phyloP scores from a whole-genome alignment of 371 early-diverging fungal species.

The Mortierella sp. region DNA sequence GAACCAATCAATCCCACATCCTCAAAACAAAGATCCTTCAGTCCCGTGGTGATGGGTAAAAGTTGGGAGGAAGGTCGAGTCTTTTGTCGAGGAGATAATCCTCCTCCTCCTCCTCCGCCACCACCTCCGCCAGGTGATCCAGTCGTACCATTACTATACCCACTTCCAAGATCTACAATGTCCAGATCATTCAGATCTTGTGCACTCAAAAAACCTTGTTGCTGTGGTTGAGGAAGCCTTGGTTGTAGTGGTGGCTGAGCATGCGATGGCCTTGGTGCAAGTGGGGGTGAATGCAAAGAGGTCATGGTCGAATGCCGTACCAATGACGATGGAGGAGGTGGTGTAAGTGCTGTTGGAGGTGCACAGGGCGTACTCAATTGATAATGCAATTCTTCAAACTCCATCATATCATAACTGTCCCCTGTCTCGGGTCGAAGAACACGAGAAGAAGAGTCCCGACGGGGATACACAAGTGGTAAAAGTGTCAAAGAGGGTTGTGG shows the following conservation, averaged over 20 bases:
- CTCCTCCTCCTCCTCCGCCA: not conserved
- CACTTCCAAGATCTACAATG: not conserved
- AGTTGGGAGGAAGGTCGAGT: slow-evolving; percentile 19
- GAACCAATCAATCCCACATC: too few relatives aligned
- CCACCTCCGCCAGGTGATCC: not conserved
- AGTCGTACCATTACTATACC: not conserved
- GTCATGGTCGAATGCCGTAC: slow-evolving; percentile 16
- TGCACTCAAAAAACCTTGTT: too few relatives aligned
- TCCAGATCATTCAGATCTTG: too few relatives aligned
- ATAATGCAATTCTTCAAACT: slow-evolving; percentile 8
- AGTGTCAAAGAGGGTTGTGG: slow-evolving; percentile 1
- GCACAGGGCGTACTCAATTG: slow-evolving; percentile 3
- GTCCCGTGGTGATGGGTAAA: slow-evolving; percentile 7
- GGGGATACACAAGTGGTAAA: slow-evolving; percentile 1
- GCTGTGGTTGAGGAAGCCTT: too few relatives aligned
- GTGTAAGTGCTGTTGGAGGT: slow-evolving; percentile 23
- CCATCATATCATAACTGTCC: not conserved
- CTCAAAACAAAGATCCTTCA: slow-evolving; percentile 5
- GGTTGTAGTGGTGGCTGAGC: too few relatives aligned
- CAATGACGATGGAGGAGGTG: slow-evolving; percentile 24
- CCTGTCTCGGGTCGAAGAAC: not conserved
- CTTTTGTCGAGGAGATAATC: not conserved
- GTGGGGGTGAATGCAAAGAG: too few relatives aligned
- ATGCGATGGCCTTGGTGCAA: too few relatives aligned
- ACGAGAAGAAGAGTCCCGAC: not conserved